Conservation (phyloP, 345 rosid species). For the Pugionium dolabratum region DNA sequence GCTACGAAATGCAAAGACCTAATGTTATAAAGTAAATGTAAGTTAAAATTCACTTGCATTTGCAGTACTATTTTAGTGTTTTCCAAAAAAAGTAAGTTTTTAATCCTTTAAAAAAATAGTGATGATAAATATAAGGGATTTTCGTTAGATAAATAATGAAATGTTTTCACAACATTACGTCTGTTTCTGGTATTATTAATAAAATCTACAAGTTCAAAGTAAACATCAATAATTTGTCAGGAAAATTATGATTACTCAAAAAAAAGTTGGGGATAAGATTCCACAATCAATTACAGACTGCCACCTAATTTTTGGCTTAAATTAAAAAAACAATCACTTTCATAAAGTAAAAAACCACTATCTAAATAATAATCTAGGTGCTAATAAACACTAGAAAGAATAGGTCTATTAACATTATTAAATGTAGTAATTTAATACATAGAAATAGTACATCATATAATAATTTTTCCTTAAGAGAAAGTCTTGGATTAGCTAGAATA, state of each 20-base stretch:
- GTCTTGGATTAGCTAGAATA: conserved; percentile 33
- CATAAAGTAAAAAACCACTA: conserved; percentile 37
- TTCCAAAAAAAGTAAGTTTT: too few species aligned
- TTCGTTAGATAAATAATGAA: not conserved
- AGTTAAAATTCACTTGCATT: too few species aligned
- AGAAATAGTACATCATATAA: conserved; percentile 12
- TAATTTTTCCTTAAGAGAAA: conserved; percentile 9
- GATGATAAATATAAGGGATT: too few species aligned
- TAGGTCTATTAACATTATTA: conserved; percentile 29
- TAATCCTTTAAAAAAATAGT: too few species aligned
- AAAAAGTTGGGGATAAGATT: conserved; percentile 35
- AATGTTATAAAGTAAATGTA: too few species aligned
- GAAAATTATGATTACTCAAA: not conserved
- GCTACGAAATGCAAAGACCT: too few species aligned
- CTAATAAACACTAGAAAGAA: conserved; percentile 23
- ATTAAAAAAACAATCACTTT: conserved; percentile 29
- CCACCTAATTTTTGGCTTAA: conserved; percentile 34
- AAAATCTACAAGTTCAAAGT: conserved; percentile 9
- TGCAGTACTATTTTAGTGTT: too few species aligned
- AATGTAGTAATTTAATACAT: not conserved
- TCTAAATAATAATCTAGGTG: conserved; percentile 24
- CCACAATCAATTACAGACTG: conserved; percentile 27
- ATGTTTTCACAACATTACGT: conserved; percentile 13
- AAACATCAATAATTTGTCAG: conserved; percentile 16
- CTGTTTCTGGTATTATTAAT: not conserved